Percentiles rank a stretch among this genome's conserved stretches.
phyloP scores from a whole-genome alignment of 192 early-diverging fungal genomes.

The Backusella parvicylindrica region DNA sequence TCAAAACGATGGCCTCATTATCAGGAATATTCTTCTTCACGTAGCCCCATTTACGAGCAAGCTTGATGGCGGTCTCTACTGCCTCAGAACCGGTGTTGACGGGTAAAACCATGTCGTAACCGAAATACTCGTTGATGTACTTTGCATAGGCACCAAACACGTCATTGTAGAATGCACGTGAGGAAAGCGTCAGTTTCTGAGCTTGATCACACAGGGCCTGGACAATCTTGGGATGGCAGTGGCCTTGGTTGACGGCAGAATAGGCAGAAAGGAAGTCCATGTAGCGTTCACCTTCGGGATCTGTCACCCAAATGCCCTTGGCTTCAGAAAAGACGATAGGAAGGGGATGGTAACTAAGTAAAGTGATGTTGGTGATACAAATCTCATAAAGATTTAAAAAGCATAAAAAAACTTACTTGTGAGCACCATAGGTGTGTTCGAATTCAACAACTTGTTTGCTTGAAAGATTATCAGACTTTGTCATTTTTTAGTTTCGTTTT shows the following conservation, averaged over 20 bases:
- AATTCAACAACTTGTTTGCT: constrained; percentile 61
- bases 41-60: constrained; percentile 97
- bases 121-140: constrained; percentile 92
- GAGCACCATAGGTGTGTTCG: constrained; percentile 87
- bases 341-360: constrained; percentile 87
- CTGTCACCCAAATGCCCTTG: constrained; percentile 90
- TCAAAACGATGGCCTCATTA: constrained; percentile 79
- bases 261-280: constrained; percentile 88
- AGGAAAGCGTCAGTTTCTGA: constrained; percentile 76
- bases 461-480: constrained; percentile 1
- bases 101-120: constrained; percentile 96
- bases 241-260: constrained; percentile 86
- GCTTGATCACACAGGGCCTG: constrained; percentile 90
- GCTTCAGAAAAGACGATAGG: constrained; percentile 89
- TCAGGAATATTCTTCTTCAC: constrained; percentile 83
- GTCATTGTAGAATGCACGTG: constrained; percentile 97
- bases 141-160: constrained; percentile 87
- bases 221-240: constrained; percentile 96
- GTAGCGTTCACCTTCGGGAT: constrained; percentile 86
- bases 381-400: too few relatives aligned
- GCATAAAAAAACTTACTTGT: constrained; percentile 82
- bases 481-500: not conserved
- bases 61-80: constrained; percentile 98
- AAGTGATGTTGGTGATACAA: not conserved
- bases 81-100: constrained; percentile 99